Evolutionary conservation across 1,284 basidiomycete species (phyloP).

Genomic region (Ceratobasidium theobromae): DNA sequence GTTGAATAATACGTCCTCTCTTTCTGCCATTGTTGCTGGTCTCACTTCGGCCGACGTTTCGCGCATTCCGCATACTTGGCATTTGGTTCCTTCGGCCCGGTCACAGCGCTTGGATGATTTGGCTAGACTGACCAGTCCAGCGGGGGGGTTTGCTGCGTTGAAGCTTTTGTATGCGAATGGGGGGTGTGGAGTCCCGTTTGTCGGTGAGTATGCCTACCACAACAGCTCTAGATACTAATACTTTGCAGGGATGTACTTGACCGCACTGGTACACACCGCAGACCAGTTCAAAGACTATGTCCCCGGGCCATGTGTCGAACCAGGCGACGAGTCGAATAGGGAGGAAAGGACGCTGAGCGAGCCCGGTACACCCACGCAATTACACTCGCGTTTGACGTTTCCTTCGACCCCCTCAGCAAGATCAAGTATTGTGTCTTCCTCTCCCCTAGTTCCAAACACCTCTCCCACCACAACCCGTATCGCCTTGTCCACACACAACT

Average conservation of each 20-base stretch:
- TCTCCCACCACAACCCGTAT: conserved; percentile 14
- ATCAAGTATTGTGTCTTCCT: not conserved
- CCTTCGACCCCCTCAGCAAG: conserved; percentile 4
- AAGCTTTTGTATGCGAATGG: conserved; percentile 53
- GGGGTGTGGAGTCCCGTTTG: conserved; percentile 64
- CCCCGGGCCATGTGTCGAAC: conserved; percentile 33
- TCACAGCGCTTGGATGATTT: conserved; percentile 55
- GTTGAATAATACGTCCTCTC: conserved; percentile 66
- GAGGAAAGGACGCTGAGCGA: not conserved
- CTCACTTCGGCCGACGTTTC: conserved; percentile 60
- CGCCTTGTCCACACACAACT: not conserved
- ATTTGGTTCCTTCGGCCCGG: conserved; percentile 50
- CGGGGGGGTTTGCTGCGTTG: conserved; percentile 59
- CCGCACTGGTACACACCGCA: conserved; percentile 58
- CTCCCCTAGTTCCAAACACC: not conserved
- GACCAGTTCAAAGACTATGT: conserved; percentile 53
- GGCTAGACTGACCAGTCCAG: conserved; percentile 57
- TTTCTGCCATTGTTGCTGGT: conserved; percentile 65
- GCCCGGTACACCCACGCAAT: conserved; percentile 24
- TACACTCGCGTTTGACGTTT: conserved; percentile 36
- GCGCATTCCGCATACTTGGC: conserved; percentile 66
- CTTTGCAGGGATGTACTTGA: conserved; percentile 54
- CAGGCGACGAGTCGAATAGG: not conserved
- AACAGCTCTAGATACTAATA: not conserved
- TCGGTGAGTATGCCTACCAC: conserved; percentile 39